Evolutionary conservation across 192 early-diverging fungal genomes (phyloP), one percentile per base, ranked within the genome.

Genomic region (Gryganskiella cystojenkinii): DNA sequence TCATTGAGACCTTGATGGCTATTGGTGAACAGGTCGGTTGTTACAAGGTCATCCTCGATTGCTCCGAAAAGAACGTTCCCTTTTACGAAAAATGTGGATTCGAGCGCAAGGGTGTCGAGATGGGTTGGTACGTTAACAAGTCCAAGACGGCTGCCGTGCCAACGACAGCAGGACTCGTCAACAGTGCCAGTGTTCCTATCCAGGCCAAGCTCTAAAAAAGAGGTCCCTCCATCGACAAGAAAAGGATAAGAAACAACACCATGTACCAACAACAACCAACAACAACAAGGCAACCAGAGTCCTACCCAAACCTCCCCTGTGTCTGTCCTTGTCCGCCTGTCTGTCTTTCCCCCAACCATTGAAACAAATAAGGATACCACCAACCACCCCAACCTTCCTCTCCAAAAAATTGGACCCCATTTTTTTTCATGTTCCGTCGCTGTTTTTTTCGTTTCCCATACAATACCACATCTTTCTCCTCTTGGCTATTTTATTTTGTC

Each of bases 71-170:
- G 86, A 95, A 95, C 71, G 85, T 95, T 42, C 91, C 93, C 22
- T 95, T 95, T 63, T 95, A 95, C 66, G 83, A 90, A 66, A 95
- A 95, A 80, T 95, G 93, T 70, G 94, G 93, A 2, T 95, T 94
- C 61, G 81, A 70, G 19, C 89, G 89, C 49, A 95, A 93, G 85
- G 93, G 88, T 56, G 75, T 81, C 37, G 87, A 89, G 61, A 89
- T 89, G 88, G 87, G 80, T 14, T 89, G 86, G 88, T 89, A 89
- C 43, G 83, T 87, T 51, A 71, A 71, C 57, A 71, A 71, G 52
- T 67, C 42, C n/a, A 64, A 69, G 61, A 56, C 44, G n/a, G 55
- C 28, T 3, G 22, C 31, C 10, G 20, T 33, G 3, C 22, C 35
- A 7, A 34, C 5, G 37, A 9, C 37, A 40, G 37, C 37, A 40